phyloP scores from a whole-genome alignment of 805 yeast species.

The Pichia sporocuriosa region DNA sequence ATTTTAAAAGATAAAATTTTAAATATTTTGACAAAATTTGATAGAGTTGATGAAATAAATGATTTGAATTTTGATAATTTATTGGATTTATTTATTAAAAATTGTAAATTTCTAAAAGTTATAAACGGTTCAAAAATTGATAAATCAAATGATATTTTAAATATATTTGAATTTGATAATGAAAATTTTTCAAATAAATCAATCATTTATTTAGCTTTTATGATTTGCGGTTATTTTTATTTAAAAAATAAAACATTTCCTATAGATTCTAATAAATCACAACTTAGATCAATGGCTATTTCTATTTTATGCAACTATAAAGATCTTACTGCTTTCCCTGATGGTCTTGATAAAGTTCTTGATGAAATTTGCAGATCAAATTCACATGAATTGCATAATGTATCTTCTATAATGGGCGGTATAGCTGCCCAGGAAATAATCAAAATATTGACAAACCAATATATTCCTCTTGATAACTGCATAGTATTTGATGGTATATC shows the following conservation, averaged over 20 bases:
- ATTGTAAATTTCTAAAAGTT: conserved; percentile 46
- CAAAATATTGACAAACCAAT: conserved; percentile 71
- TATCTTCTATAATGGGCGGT: conserved; percentile 73
- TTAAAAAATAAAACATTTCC: conserved; percentile 20
- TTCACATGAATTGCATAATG: conserved; percentile 47
- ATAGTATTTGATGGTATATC: conserved; percentile 67
- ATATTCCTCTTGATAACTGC: conserved; percentile 67
- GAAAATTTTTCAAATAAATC: conserved; percentile 11
- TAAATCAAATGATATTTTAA: not conserved
- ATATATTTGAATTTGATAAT: not conserved
- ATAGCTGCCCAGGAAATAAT: conserved; percentile 78
- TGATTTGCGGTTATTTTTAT: conserved; percentile 28
- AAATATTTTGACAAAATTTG: conserved; percentile 23
- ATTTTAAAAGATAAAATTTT: conserved; percentile 32
- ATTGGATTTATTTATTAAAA: conserved; percentile 51
- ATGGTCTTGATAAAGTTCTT: conserved; percentile 34
- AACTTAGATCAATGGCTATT: conserved; percentile 21
- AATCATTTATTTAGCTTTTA: conserved; percentile 36
- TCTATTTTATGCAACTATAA: conserved; percentile 20
- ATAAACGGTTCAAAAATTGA: conserved; percentile 7
- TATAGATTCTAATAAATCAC: conserved; percentile 15
- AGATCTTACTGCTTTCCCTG: conserved; percentile 22
- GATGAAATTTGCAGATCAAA: conserved; percentile 36
- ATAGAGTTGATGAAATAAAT: conserved; percentile 26
- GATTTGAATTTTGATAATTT: conserved; percentile 23